Evolutionary conservation across 352 stramenopile genomes (phyloP).

Genomic region (Globisporangium viniferum): DNA sequence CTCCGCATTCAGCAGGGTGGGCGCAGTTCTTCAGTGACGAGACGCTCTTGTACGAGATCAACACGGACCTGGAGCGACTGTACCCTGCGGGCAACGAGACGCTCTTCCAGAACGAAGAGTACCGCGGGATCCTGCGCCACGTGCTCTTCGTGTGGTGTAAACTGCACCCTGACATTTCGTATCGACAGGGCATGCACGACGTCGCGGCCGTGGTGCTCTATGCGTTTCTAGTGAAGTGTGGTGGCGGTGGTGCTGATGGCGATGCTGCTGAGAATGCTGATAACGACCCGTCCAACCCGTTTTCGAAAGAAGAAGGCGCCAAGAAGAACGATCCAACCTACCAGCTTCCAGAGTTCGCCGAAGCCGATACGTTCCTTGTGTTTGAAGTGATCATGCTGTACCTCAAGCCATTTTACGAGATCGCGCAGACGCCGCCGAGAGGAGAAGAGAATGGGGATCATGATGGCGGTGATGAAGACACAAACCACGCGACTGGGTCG

Average conservation of each 20-base stretch:
- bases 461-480: background rate
- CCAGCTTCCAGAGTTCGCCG: constrained; percentile 36
- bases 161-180: constrained; percentile 74
- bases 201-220: constrained; percentile 78
- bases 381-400: constrained; percentile 80
- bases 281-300: constrained; percentile 16
- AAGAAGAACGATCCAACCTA: background rate
- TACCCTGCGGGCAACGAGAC: constrained; percentile 70
- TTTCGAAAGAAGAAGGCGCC: constrained; percentile 5
- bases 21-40: constrained; percentile 73
- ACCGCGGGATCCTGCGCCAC: constrained; percentile 59
- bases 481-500: background rate
- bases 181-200: constrained; percentile 85
- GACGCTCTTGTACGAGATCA: constrained; percentile 71
- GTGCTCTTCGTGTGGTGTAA: constrained; percentile 86
- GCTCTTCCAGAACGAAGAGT: constrained; percentile 74
- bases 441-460: background rate
- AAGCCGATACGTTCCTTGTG: constrained; percentile 68
- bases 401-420: constrained; percentile 74
- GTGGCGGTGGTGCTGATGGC: background rate
- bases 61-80: constrained; percentile 74
- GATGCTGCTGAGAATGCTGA: background rate
- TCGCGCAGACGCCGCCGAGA: constrained; percentile 40
- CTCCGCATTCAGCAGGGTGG: constrained; percentile 25
- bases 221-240: constrained; percentile 35